A percentile compares a stretch with the other conserved stretches of the same genome.
phyloP scores from a whole-genome alignment of 208 protist genomes.

The Leishmania arabica region DNA sequence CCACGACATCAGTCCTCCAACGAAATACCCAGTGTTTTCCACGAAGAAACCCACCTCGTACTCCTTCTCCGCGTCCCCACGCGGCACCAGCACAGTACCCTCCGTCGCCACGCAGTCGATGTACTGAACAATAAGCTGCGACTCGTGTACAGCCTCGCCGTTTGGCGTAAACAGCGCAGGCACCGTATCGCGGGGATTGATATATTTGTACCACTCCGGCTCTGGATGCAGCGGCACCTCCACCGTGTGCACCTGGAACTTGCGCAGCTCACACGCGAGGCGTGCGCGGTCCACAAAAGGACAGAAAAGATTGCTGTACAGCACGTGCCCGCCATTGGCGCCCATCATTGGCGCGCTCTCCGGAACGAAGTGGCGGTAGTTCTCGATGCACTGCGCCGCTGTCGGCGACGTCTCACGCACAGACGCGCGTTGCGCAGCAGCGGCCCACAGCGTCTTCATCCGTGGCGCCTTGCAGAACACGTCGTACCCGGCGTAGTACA shows the following conservation, averaged over 20 bases:
- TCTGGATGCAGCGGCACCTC: conserved; percentile 50
- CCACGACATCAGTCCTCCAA: conserved; percentile 22
- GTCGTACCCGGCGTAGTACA: conserved; percentile 72
- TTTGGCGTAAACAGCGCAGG: conserved; percentile 53
- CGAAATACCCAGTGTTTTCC: conserved; percentile 41
- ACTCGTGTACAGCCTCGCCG: conserved; percentile 69
- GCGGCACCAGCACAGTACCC: conserved; percentile 36
- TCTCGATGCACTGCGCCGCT: conserved; percentile 40
- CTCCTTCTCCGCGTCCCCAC: conserved; percentile 40
- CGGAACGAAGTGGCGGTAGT: conserved; percentile 45
- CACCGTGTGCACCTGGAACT: conserved; percentile 37
- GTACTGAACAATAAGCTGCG: conserved; percentile 64
- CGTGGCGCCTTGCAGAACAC: conserved; percentile 65
- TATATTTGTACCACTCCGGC: conserved; percentile 62
- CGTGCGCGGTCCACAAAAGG: conserved; percentile 66
- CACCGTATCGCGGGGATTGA: conserved; percentile 73
- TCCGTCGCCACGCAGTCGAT: conserved; percentile 38
- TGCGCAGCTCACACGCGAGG: conserved; percentile 53
- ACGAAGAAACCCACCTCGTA: conserved; percentile 58
- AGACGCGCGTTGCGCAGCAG: conserved; percentile 49
- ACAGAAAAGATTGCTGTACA: conserved; percentile 57
- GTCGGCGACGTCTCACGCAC: conserved; percentile 48
- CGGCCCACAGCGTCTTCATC: conserved; percentile 59
- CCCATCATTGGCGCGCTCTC: conserved; percentile 32
- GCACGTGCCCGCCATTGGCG: conserved; percentile 40